Evolutionary conservation across 2,329 filamentous ascomycete species (phyloP), one percentile per base, ranked within the genome.

Genomic region (Amauroascus verrucosus): DNA sequence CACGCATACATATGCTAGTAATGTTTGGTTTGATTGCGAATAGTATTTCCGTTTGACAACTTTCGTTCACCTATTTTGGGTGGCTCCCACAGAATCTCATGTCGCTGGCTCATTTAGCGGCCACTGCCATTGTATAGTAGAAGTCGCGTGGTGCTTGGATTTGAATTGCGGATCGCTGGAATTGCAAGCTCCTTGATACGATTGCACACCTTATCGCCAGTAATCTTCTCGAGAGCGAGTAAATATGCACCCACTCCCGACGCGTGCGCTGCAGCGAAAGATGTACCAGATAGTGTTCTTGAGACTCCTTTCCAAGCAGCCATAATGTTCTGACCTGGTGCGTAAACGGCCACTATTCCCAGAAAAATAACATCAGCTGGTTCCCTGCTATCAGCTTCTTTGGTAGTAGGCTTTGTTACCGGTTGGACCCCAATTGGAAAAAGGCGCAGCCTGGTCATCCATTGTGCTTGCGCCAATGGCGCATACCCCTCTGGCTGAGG

Each of bases 211-310:
- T 62, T 69, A 35, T 65, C 67, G 44, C 68, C 66, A 7, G 66
- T 71, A 55, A 82, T 65, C 47, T 66, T 62, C 68, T 81, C 76
- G 51, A 81, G 72, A 49, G 70, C 61, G 47, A 63, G 75, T 38
- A 78, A 66, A 60, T 77, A 78, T 6, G 78, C 75, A 56, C 78
- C 74, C 48, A 80, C 67, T 49, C 79, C 79, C 3, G 77, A 73
- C 55, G 79, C 75, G 63, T 71, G 70, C 53, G 67, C 68, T 9
- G 64, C 61, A 22, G 67, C 64, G 60, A 67, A 65, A 2, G 67
- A 69, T 38, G 67, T 69, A 48, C 67, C 67, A 18, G 63, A 68
- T 35, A 67, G 61, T 53, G 61, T 63, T n/a, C 32, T 26, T 6
- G 26, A 11, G 58, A 76, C 71, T 51, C 73, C 70, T 40, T 69